Base-by-base conservation (phyloP, 148 eudicot species). In the Vaccinium myrtillus region DNA sequence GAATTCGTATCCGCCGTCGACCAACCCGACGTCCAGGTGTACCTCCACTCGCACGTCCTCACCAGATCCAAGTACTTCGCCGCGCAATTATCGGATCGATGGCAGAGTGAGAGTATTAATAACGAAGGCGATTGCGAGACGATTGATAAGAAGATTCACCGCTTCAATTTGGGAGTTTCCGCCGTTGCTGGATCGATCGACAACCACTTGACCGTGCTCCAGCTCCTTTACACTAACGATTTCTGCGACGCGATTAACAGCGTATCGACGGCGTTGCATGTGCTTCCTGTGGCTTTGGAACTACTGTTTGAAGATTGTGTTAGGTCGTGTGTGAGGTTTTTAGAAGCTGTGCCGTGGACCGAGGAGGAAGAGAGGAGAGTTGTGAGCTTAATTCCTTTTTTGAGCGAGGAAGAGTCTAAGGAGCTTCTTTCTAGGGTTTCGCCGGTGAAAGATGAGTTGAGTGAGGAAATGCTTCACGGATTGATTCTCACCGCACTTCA, bases 301-400 rank as follows among this genome's bases (percentile, higher is more conserved):
- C 87, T 94, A 16, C 77, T 93, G 67, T 96, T 93, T 74, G 98
- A 96, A 79, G 98, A 93, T 53, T 96, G 94, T 39, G 91, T 93
- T 25, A 91, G 85, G 65, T 91, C 89, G 8, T 94, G 98, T 58
- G 91, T 96, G 23, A 86, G 84, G 69, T 96, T 93, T 73, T 78
- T 96, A 0, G 98, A 96, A 83, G 94, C 97, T 3, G 98, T 96
- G 53, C 98, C 98, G n/a, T 96, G 98, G 98, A 92, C 86, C 36
- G 98, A 93, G 32, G 95, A 94, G 8, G 98, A 96, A 77, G 98
- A 96, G 78, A 89, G 75, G 46, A 85, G 58, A 73, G 88, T 96
- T 9, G 21, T 94, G 70, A 85, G 83, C 65, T 75, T 93, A 25
- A 81, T 92, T 69, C 96, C 95, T 0, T 80, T 90, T 75, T 83